A percentile compares a stretch with the other conserved stretches of the same genome.
Evolutionary conservation across 2,329 filamentous ascomycete species (phyloP).

Genomic region (Aureobasidium sp.): DNA sequence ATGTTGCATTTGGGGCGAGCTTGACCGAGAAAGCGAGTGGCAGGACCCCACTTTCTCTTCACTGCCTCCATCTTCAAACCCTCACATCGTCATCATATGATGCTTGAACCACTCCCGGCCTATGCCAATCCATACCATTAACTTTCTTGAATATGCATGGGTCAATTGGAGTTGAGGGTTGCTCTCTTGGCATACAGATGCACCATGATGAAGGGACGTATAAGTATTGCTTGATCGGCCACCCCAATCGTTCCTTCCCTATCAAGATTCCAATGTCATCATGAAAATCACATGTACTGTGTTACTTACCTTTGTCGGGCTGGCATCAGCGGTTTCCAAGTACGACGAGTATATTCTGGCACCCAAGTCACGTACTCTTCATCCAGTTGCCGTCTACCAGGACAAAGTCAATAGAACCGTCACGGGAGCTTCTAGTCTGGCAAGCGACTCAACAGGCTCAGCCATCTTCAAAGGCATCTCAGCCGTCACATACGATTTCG

Average conservation of each 20-base stretch:
- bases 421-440: slow-evolving; percentile 26
- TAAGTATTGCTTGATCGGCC: neutral
- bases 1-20: neutral
- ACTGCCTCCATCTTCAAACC: neutral
- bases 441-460: slow-evolving; percentile 21
- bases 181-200: neutral
- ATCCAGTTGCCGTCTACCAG: slow-evolving; percentile 30
- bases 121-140: neutral
- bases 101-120: neutral
- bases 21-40: neutral
- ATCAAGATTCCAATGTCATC: neutral
- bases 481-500: slow-evolving; percentile 34
- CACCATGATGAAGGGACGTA: neutral
- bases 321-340: slow-evolving; percentile 15
- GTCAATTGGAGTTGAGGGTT: neutral
- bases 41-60: neutral
- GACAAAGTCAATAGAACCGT: slow-evolving; percentile 33
- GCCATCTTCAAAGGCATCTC: slow-evolving; percentile 29
- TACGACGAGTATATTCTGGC: slow-evolving; percentile 36
- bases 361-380: slow-evolving; percentile 28
- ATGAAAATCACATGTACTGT: neutral
- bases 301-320: neutral
- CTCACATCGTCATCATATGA: neutral
- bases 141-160: neutral
- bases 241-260: neutral